Conservation (phyloP, 257 asterid genomes). For the Ophiorrhiza pumila region DNA sequence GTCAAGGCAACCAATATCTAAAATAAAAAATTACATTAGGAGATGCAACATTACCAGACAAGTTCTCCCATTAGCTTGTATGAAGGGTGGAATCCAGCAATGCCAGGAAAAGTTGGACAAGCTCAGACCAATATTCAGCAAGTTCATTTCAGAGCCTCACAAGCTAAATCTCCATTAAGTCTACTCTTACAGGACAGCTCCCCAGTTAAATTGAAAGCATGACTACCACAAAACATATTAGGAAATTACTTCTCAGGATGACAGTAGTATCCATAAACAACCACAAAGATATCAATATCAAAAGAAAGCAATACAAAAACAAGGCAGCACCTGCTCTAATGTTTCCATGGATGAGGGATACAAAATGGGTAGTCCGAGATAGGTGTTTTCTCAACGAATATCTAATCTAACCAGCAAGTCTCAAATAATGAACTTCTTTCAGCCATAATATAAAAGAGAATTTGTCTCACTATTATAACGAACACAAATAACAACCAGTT, state of each 20-base stretch:
- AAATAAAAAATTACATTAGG: not conserved
- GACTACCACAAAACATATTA: not conserved
- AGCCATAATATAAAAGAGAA: no score
- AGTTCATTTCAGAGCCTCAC: no score
- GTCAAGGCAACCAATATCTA: not conserved
- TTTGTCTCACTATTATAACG: not conserved
- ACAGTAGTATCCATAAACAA: not conserved
- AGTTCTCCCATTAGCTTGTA: not conserved
- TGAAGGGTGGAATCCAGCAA: not conserved
- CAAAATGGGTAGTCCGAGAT: not conserved
- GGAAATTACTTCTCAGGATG: not conserved
- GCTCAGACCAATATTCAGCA: not conserved
- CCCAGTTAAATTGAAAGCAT: not conserved
- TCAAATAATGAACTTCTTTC: not conserved
- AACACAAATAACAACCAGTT: not conserved
- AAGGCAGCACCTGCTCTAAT: not conserved
- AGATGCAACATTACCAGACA: not conserved
- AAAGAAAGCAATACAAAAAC: not conserved
- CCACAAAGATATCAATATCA: not conserved
- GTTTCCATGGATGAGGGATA: not conserved
- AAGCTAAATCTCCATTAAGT: conserved; percentile 3
- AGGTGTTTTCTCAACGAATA: not conserved
- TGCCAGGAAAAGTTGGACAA: not conserved
- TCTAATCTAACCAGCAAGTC: not conserved
- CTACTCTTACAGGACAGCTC: not conserved